Conservation (phyloP, 192 early-diverging fungal genomes). For the Entomortierella parvispora region DNA sequence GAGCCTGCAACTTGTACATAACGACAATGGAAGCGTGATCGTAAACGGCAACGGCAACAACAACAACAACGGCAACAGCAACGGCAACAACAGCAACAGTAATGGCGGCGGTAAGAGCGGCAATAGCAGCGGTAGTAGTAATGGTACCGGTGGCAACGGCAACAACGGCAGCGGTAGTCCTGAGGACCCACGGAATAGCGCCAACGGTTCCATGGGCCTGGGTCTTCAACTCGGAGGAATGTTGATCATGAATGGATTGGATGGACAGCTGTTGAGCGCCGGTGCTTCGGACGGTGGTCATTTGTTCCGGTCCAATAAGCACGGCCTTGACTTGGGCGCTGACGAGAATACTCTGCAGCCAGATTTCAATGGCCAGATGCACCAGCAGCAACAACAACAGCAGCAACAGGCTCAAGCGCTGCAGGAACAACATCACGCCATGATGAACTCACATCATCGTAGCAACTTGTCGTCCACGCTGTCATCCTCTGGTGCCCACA, state of each 20-base stretch:
- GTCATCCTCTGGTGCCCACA: background rate
- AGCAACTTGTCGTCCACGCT: conserved; percentile 17
- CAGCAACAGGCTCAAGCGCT: conserved; percentile 17
- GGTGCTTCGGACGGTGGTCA: conserved; percentile 2
- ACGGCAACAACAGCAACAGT: conserved; percentile 1
- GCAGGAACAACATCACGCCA: conserved; percentile 23
- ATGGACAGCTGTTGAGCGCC: background rate
- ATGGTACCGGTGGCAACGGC: no score
- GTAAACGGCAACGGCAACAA: background rate
- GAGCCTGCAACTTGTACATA: conserved; percentile 48
- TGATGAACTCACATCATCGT: conserved; percentile 30
- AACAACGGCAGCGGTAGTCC: conserved; percentile 1
- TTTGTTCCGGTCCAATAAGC: background rate
- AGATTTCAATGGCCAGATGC: background rate
- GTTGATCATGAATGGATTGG: conserved; percentile 41
- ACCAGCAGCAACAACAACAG: conserved; percentile 13
- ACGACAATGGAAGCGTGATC: conserved; percentile 15
- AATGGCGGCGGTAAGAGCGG: background rate
- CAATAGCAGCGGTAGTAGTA: background rate
- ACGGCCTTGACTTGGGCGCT: background rate
- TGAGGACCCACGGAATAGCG: background rate
- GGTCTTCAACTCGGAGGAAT: conserved; percentile 38
- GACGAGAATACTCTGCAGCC: background rate
- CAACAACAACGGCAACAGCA: conserved; percentile 4
- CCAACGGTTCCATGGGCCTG: conserved; percentile 12